phyloP scores from a whole-genome alignment of 768 basidiomycete species.

The Agrocybe praecox region DNA sequence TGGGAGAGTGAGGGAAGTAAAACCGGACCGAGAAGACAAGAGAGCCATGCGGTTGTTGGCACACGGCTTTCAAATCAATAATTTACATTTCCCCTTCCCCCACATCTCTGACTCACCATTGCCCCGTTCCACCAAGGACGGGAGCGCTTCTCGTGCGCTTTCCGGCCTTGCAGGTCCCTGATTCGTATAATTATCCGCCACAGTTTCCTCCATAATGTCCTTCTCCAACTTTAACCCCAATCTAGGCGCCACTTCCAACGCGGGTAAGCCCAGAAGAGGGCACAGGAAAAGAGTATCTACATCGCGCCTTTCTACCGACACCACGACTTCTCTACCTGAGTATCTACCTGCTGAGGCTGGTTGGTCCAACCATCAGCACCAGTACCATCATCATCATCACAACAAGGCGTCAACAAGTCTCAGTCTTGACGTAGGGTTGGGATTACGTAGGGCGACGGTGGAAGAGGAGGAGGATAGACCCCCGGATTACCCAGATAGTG shows the following conservation, averaged over 20 bases:
- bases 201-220: conserved; percentile 20
- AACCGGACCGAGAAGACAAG: not conserved
- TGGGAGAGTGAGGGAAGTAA: not conserved
- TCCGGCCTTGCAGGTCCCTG: not conserved
- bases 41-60: not conserved
- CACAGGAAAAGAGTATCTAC: conserved; percentile 63
- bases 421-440: not conserved
- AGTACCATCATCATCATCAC: conserved; percentile 4
- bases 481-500: conserved; percentile 77
- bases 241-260: conserved; percentile 3
- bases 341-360: conserved; percentile 2
- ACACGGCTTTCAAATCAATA: not conserved
- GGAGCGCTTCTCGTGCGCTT: not conserved
- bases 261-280: conserved; percentile 18
- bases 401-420: not conserved
- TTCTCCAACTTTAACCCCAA: conserved; percentile 11
- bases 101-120: not conserved
- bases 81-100: not conserved
- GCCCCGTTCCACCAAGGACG: not conserved
- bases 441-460: conserved; percentile 4
- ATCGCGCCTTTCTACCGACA: conserved; percentile 65
- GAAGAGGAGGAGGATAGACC: conserved; percentile 50
- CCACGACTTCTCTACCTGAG: conserved; percentile 37
- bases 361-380: conserved; percentile 9
- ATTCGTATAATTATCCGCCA: not conserved